Evolutionary conservation across 106 monocot genomes (phyloP), one percentile per base, ranked within the genome.

Genomic region (Dactylorhiza incarnata): DNA sequence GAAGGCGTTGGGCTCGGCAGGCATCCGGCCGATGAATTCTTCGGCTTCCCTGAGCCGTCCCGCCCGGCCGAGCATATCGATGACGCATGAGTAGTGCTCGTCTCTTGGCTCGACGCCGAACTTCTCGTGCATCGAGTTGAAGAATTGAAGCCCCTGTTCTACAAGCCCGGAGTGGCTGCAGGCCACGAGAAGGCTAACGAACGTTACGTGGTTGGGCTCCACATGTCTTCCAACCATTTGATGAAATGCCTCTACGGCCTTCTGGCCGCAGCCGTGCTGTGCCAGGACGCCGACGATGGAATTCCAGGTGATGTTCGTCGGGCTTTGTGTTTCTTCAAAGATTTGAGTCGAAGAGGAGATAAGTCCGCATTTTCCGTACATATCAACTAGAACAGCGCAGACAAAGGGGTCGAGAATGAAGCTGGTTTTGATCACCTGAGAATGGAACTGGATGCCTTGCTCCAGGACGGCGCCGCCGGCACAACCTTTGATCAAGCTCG

Each of bases 311-410:
- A 73, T 59, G 3, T 78, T 72, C 51, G 71, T 81, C 2, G 72
- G 75, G 48, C 45, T 54, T 20, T 49, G 25, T 4, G 76, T 85
- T 48, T 88, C 80, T 49, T 61, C 72, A 48, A 85, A 88, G 65
- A 79, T 19, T 49, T 85, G 80, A 8, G 68, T 49, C 3, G 88
- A 77, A 75, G 65, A 80, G 48, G 16, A 73, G 4, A 85, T 72
- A 66, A 83, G 78, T 13, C 85, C 88, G 23, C 85, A 88, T 74
- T 88, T 88, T n/a, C 85, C 85, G 61, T 88, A 88, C 88, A 85
- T 88, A 55, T 88, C 85, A 10, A 88, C 58, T 26, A 88, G 82
- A 46, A 54, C 53, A 37, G 88, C 74, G 46, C 68, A 75, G 29
- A 88, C 83, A 46, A 85, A 85, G 3, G 85, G 56, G 26, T 85